Base-by-base conservation (phyloP, 352 stramenopile species). In the Phytophthora cactorum region DNA sequence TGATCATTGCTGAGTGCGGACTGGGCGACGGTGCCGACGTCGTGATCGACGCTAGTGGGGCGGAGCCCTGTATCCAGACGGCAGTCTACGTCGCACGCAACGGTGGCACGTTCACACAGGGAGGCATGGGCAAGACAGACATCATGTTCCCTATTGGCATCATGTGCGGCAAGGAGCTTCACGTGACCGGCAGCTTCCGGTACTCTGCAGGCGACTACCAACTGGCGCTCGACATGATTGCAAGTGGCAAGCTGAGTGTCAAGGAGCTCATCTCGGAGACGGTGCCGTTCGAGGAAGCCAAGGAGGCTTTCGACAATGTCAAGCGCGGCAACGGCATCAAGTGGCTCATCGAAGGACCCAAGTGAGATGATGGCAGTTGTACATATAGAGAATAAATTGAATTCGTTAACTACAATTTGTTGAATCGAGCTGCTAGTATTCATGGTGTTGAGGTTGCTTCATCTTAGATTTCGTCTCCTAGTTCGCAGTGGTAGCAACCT, bases 301-400 rank as follows among this genome's bases (percentile, higher is more conserved):
- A 77, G 44, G 59, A 77, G 28, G 69, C 59, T 1, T 74, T 77
- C 45, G 59, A 74, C 22, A 77, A 77, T 36, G 65, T 77, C 50
- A 70, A 71, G 65, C 11, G 6, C n/a, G 65, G 65, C 31, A 73
- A 74, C 39, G 69, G 69, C 29, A 70, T 74, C 38, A 74, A 77
- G 65, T 77, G 69, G 69, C 69, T 77, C n/a, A 77, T 77, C 25
- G 69, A 73, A n/a, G 59, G 69, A 29, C 59, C 69, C 29, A 73
- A 67, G 36, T 43, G 59, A 72, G 64, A 36, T 68, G 41, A 55
- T 32, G 10, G 34, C 25, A n/a, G 11, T 43, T 43, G 36, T 43
- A 43, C 36, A 43, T 17, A 12, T 50, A 27, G n/a, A 47, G 41
- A 47, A 47, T 27, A 27, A 43, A 43, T 43, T 28, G 15, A 4